Percentiles rank a stretch among this genome's conserved stretches.
phyloP scores from a whole-genome alignment of 768 basidiomycete species.

The Russula olivacea region DNA sequence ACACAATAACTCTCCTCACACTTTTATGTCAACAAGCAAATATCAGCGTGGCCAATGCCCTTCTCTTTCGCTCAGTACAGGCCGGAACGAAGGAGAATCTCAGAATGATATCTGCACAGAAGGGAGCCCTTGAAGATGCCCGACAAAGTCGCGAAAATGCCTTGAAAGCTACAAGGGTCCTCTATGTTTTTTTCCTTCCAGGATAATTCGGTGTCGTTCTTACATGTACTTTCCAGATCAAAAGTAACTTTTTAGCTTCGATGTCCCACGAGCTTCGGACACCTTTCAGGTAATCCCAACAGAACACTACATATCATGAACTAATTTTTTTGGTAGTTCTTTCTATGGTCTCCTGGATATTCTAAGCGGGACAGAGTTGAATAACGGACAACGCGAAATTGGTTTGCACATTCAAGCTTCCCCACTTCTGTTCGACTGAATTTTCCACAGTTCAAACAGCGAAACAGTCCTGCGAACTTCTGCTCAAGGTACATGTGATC shows the following conservation, averaged over 20 bases:
- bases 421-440: constrained; percentile 1
- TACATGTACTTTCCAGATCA: constrained; percentile 43
- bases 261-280: constrained; percentile 78
- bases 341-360: constrained; percentile 74
- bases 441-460: constrained; percentile 57
- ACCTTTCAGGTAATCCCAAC: constrained; percentile 54
- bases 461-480: constrained; percentile 68
- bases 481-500: constrained; percentile 47
- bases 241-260: constrained; percentile 68
- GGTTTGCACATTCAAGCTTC: constrained; percentile 33
- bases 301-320: neutral
- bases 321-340: constrained; percentile 35
- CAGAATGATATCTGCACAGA: constrained; percentile 70
- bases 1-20: constrained; percentile 54
- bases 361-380: constrained; percentile 64
- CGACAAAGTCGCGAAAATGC: constrained; percentile 67
- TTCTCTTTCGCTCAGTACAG: constrained; percentile 71
- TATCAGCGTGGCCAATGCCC: constrained; percentile 67
- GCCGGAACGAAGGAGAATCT: constrained; percentile 67
- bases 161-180: constrained; percentile 63
- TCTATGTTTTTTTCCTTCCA: neutral
- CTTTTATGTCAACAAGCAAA: constrained; percentile 69
- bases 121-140: constrained; percentile 63
- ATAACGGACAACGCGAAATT: constrained; percentile 63
- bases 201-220: constrained; percentile 4